Evolutionary conservation across 2,329 filamentous ascomycete genomes (phyloP), one percentile per base, ranked within the genome.

Genomic region (Pestalotiopsis sp.): DNA sequence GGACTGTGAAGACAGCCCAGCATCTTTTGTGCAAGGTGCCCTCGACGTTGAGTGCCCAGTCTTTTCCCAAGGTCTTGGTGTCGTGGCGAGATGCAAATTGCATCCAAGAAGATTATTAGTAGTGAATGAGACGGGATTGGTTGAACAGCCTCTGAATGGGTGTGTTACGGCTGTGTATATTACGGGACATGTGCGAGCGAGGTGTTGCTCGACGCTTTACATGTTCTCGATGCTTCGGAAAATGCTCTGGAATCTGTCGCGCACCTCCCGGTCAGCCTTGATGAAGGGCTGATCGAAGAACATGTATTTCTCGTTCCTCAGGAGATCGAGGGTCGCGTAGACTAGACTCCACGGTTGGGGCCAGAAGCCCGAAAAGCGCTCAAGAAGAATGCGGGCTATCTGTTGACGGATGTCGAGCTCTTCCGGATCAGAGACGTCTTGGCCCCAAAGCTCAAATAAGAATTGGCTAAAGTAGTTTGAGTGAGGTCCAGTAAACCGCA

Each of bases 321-420:
- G 85, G 67, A 99, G 86, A 82, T 98, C 96, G 70, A 96, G 83
- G 69, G 97, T 87, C 44, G 94, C 95, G 70, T 94, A 91, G 77
- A 98, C 91, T 57, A 99, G 83, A 13, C 97, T 97, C 95, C 95
- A 98, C 20, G 97, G 95, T 78, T 98, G 95, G 65, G 95, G 95
- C 82, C 94, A 94, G 78, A 93, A 94, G 24, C 94, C 92, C 68
- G 97, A 88, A 60, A 98, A 84, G 62, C 96, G 89, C 84, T 99
- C 96, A 48, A 98, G 85, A 59, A 99, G 83, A 26, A 98, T 90
- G 60, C 95, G 89, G 65, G 94, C 93, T 68, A 99, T 95, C 78
- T 97, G 93, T 81, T 98, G 92, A 44, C 95, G 92, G 61, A 98
- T 90, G 70, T 94, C 92, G 1, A 86, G 86, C 74, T 95, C 93